phyloP scores from a whole-genome alignment of 805 yeast species.

The Kodamaea fukazawae region DNA sequence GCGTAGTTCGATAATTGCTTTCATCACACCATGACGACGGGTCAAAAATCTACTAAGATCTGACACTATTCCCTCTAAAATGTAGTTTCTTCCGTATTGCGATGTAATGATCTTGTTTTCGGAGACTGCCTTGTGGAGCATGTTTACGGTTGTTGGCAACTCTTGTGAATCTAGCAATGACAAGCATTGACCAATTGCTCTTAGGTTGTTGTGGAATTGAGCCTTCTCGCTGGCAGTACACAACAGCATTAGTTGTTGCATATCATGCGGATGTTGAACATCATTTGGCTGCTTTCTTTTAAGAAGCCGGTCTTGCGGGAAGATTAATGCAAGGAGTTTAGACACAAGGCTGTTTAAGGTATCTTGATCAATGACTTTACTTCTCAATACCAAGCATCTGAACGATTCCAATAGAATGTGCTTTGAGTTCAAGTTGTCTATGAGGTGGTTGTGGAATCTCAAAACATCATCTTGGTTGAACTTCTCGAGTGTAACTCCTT shows the following conservation, averaged over 20 bases:
- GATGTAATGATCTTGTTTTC: conserved; percentile 3
- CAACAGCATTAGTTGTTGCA: conserved; percentile 13
- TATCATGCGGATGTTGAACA: conserved; percentile 10
- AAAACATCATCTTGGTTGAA: not conserved
- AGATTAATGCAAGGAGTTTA: conserved; percentile 12
- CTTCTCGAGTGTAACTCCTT: not conserved
- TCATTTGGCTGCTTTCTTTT: conserved; percentile 1
- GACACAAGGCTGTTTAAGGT: conserved; percentile 12
- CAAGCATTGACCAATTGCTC: conserved; percentile 30
- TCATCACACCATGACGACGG: conserved; percentile 8
- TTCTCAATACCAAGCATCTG: conserved; percentile 12
- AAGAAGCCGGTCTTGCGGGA: conserved; percentile 11
- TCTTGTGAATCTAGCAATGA: conserved; percentile 20
- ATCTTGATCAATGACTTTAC: conserved; percentile 10
- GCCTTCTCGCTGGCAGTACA: conserved; percentile 19
- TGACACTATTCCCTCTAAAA: conserved; percentile 17
- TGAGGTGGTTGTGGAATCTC: conserved; percentile 1
- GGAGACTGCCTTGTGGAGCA: conserved; percentile 7
- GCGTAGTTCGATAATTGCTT: conserved; percentile 19
- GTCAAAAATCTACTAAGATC: conserved; percentile 21
- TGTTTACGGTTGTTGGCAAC: conserved; percentile 17
- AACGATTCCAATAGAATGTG: conserved; percentile 11
- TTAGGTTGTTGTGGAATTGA: conserved; percentile 23
- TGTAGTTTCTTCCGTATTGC: conserved; percentile 17
- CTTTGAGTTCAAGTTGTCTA: conserved; percentile 5